phyloP scores from a whole-genome alignment of 768 basidiomycete species.

The Lactarius tabidus region DNA sequence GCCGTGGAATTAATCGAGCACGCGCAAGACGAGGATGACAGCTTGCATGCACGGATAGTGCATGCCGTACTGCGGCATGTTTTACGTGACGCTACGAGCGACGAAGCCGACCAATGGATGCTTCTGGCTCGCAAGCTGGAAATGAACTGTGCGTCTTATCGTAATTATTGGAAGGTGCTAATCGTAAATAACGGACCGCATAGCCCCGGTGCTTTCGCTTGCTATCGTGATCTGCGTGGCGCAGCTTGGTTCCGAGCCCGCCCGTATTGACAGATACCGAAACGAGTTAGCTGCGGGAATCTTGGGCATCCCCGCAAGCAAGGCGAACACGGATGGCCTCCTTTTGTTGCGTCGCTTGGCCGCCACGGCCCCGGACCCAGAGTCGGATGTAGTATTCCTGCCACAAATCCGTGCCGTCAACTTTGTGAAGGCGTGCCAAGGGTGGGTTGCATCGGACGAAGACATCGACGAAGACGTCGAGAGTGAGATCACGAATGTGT shows the following conservation, averaged over 20 bases:
- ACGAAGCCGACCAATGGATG: conserved; percentile 78
- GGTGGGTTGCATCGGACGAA: conserved; percentile 67
- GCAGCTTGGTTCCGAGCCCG: conserved; percentile 60
- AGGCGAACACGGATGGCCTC: conserved; percentile 69
- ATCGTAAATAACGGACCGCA: not conserved
- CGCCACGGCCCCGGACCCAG: conserved; percentile 69
- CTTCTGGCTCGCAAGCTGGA: conserved; percentile 60
- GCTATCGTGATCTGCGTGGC: conserved; percentile 62
- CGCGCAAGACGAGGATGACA: conserved; percentile 39
- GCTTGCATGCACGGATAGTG: conserved; percentile 58
- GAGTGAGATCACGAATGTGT: conserved; percentile 68
- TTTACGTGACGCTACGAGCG: conserved; percentile 52
- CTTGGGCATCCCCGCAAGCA: conserved; percentile 56
- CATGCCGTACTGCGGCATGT: conserved; percentile 55
- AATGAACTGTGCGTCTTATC: conserved; percentile 47
- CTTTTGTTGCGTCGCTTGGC: conserved; percentile 62
- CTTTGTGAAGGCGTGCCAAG: conserved; percentile 75
- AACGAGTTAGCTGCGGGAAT: conserved; percentile 88
- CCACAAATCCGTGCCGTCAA: conserved; percentile 84
- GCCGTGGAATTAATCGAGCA: conserved; percentile 33
- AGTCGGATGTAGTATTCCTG: conserved; percentile 79
- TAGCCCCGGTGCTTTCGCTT: conserved; percentile 69
- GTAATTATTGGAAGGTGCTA: not conserved
- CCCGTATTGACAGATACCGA: conserved; percentile 71
- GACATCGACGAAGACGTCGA: conserved; percentile 77